Conservation (phyloP, 2,329 filamentous ascomycete species). For the Cladosporium sphaerospermum region DNA sequence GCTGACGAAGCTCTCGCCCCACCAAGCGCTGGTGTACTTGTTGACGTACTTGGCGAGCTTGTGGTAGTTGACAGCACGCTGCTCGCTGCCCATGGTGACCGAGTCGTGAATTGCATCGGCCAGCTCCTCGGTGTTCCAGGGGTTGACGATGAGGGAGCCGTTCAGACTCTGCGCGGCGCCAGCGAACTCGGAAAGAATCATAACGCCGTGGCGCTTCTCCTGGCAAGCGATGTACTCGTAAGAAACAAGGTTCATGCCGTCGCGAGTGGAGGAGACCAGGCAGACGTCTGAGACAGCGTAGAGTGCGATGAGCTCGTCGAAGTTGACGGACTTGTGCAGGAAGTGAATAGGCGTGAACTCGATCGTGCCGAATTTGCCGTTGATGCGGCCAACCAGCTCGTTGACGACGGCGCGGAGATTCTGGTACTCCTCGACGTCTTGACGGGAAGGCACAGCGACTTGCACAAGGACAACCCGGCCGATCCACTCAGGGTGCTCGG, state of each 20-base stretch:
- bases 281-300: constrained; percentile 91
- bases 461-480: constrained; percentile 95
- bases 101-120: constrained; percentile 90
- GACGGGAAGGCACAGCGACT: constrained; percentile 87
- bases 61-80: constrained; percentile 77
- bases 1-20: constrained; percentile 86
- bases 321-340: constrained; percentile 90
- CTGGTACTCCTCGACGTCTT: constrained; percentile 97
- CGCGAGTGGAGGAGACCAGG: constrained; percentile 88
- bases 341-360: constrained; percentile 99
- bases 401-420: constrained; percentile 93
- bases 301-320: constrained; percentile 88
- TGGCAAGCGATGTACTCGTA: constrained; percentile 98
- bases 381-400: constrained; percentile 93
- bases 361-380: constrained; percentile 92
- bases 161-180: constrained; percentile 93
- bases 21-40: constrained; percentile 95
- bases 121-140: constrained; percentile 96
- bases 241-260: constrained; percentile 97
- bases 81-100: constrained; percentile 91
- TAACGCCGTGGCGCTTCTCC: constrained; percentile 78
- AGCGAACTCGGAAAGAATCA: constrained; percentile 95
- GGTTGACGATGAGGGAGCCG: constrained; percentile 89
- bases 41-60: constrained; percentile 93
- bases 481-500: constrained; percentile 96